Base-by-base conservation (phyloP, 257 asterid species). In the Nyctanthes arbortristis region DNA sequence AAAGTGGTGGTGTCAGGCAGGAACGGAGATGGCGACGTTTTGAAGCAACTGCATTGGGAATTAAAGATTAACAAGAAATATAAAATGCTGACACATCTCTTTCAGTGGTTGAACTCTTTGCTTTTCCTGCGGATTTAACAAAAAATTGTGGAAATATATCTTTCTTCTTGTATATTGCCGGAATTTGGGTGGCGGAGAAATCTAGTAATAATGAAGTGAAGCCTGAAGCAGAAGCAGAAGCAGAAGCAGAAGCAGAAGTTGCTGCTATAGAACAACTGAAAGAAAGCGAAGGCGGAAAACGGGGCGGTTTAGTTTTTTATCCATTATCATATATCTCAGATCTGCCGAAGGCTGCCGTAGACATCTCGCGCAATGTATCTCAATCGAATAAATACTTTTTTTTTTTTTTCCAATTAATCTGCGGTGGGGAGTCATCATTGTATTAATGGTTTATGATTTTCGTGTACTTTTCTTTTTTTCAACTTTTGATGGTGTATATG, bases 221-320 rank as follows among this genome's bases (percentile, higher is more conserved):
- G 77, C 79, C 77, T 31, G 75, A 65, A 57, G 24, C 43, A 55
- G 83, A 75, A 27, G 75, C 18, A 24, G 25, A 70, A 66, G 56
- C 73, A 36, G 58, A 24, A 40, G 77, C 29, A 33, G 68, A 71
- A 27, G 69, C 49, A 56, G 76, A 75, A 39, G 35, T 85, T 61
- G 36, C 83, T 60, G 64, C 67, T 49, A 66, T 57, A 27, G 59
- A 52, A 24, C 59, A 18, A n/a, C 37, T 3, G 70, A 25, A 64
- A 36, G 76, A 61, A 74, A 52, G 70, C 75, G 82, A 66, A 47
- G 76, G 65, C 20, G 88, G 88, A 47, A 93, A 95, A 59, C 85
- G 96, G 96, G 93, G 96, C 22, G 93, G 96, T 22, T 89, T 95
- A 95, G 96, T 91, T 0, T 85, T 87, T 76, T 85, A 90, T 52